Conservation (phyloP, 495 filamentous ascomycete species). For the Ramalina peruviana region DNA sequence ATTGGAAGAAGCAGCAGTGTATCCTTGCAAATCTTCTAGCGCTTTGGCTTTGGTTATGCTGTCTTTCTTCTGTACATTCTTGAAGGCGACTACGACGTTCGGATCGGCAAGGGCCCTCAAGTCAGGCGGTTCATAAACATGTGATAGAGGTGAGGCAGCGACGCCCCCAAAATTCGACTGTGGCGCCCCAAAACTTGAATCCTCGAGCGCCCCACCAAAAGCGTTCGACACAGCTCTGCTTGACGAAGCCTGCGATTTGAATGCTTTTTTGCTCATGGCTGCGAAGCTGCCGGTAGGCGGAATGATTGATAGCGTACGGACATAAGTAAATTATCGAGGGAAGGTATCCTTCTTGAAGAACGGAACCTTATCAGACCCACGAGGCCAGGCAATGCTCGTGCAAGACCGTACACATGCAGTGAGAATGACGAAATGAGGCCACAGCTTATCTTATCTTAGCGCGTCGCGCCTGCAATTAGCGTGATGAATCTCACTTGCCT, state of each 20-base stretch:
- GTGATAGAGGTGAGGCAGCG: constrained; percentile 51
- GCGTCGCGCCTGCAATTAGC: neutral
- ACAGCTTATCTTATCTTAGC: constrained; percentile 12
- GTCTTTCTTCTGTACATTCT: constrained; percentile 86
- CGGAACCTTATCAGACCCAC: no score
- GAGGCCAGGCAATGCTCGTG: no score
- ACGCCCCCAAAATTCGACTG: constrained; percentile 36
- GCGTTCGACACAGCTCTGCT: constrained; percentile 43
- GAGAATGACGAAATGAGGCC: no score
- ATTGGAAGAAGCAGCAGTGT: constrained; percentile 31
- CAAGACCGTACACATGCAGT: no score
- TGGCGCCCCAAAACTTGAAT: constrained; percentile 28
- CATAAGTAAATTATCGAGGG: no score
- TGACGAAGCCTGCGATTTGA: constrained; percentile 61
- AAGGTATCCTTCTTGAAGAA: no score
- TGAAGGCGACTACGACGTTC: constrained; percentile 74
- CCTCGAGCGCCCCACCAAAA: constrained; percentile 22
- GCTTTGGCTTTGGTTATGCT: constrained; percentile 86
- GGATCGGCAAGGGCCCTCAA: constrained; percentile 62
- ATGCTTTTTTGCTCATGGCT: constrained; percentile 48
- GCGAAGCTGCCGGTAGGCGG: neutral
- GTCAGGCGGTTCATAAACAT: constrained; percentile 73
- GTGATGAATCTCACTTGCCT: no score
- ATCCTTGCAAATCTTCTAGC: constrained; percentile 64
- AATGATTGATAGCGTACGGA: no score